phyloP scores from a whole-genome alignment of 164 flowering plant genomes.

The Umbilicus rupestris region DNA sequence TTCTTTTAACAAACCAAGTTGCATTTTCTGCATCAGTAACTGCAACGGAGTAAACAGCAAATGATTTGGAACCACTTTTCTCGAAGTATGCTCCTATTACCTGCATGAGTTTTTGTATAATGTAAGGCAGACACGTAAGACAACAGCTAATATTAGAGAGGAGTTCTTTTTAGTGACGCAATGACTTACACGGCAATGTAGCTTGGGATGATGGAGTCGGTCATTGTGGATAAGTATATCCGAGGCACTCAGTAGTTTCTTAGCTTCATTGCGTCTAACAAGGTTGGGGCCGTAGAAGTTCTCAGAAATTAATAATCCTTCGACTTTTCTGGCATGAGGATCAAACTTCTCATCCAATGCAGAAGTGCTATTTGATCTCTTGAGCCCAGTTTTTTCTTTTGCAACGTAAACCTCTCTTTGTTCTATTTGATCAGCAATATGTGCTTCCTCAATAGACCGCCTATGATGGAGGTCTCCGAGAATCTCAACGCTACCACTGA shows the following conservation, averaged over 20 bases:
- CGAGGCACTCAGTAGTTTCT: constrained; percentile 19
- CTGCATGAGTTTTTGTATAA: constrained; percentile 24
- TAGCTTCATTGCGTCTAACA: constrained; percentile 20
- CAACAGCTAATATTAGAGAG: not conserved
- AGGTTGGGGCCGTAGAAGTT: constrained; percentile 40
- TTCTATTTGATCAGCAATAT: constrained; percentile 13
- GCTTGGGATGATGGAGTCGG: constrained; percentile 37
- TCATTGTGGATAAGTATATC: constrained; percentile 28
- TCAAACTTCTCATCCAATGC: constrained; percentile 24
- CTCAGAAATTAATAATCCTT: constrained; percentile 38
- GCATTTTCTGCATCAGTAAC: constrained; percentile 65
- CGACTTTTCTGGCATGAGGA: constrained; percentile 16
- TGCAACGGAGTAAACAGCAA: constrained; percentile 93
- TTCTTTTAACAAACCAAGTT: constrained; percentile 95
- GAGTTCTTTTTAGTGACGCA: not conserved
- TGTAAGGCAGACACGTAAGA: not conserved
- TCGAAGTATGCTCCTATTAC: constrained; percentile 94
- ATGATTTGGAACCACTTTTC: constrained; percentile 80
- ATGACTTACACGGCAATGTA: constrained; percentile 48
- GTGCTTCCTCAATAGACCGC: constrained; percentile 16
- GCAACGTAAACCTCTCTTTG: constrained; percentile 10
- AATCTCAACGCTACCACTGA: not conserved
- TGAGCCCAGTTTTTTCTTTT: constrained; percentile 30
- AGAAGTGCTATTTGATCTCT: constrained; percentile 59
- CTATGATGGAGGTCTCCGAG: constrained; percentile 24